Evolutionary conservation across 2,329 filamentous ascomycete genomes (phyloP), one percentile per base, ranked within the genome.

Genomic region (Botrytis cinerea): DNA sequence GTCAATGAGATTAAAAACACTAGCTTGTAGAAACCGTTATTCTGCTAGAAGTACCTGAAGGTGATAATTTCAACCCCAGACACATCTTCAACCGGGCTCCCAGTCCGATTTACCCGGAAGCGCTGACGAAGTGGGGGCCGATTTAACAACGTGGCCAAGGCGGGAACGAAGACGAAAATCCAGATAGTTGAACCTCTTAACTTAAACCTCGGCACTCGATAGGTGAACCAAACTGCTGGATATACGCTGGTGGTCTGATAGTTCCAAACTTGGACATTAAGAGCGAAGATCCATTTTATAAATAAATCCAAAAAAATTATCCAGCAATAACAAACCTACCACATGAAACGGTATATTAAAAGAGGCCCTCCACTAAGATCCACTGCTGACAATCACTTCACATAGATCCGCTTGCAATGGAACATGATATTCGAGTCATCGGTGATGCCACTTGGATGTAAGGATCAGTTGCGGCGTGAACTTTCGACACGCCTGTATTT

Each of bases 391-490:
- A n/a, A 35, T 7, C 32, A 51, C 14, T 67, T 20, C 32, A 28
- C 10, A 16, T 46, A 40, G 32, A 32, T 40, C 46, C 64, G 40
- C 46, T 28, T 54, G 14, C 1, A 54, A 54, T 18, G 20, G 25
- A n/a, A 51, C 63, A 25, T n/a, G 32, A 32, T 35, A 12, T 35
- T 51, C 22, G 32, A 51, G 32, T 48, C 28, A 48, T 38, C 35
- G n/a, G 22, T 38, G 28, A 48, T 38, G 35, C 22, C 45, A 51
- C 45, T n/a, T 20, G 20, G 3, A 28, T 46, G 40, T 32, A 40
- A 67, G 46, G 32, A 67, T 67, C 64, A 40, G n/a, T 16, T 67
- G 25, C 64, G 32, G 64, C 64, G 46, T 67, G 46, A 7, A 67
- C 22, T 51, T 38, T 45, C 8, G 35, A 18, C 40, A 45, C 38